A percentile compares a stretch with the other conserved stretches of the same genome.
Evolutionary conservation across 202 grass and related monocot species (phyloP).

Genomic region (Panicum virgatum): DNA sequence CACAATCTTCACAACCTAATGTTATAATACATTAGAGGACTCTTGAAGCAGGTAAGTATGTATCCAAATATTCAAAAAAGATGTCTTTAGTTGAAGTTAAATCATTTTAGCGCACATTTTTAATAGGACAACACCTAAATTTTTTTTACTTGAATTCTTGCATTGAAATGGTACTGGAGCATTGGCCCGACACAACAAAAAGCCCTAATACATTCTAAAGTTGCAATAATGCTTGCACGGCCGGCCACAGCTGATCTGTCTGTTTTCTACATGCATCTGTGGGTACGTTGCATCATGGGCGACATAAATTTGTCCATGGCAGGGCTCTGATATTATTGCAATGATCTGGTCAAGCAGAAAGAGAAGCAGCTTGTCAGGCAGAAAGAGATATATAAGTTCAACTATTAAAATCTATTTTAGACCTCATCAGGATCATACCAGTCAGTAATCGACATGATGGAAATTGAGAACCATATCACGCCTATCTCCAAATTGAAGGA

Average conservation of each 20-base stretch:
- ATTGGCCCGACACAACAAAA: neutral
- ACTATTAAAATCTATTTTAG: too few relatives aligned
- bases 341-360: neutral
- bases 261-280: neutral
- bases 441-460: too few relatives aligned
- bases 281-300: neutral
- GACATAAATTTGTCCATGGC: neutral
- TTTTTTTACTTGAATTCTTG: neutral
- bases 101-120: neutral
- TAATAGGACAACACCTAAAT: neutral
- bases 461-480: too few relatives aligned
- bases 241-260: neutral
- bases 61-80: neutral
- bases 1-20: too few relatives aligned
- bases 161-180: neutral
- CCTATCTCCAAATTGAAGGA: too few relatives aligned
- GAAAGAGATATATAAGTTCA: too few relatives aligned
- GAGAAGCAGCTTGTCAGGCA: neutral
- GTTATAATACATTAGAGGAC: too few relatives aligned
- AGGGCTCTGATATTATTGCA: neutral
- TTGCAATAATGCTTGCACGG: neutral
- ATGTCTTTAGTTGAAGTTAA: neutral
- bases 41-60: too few relatives aligned
- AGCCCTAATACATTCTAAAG: neutral
- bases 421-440: too few relatives aligned